Base-by-base conservation (phyloP, 1,284 basidiomycete species). In the Leccinum griseonigrum region DNA sequence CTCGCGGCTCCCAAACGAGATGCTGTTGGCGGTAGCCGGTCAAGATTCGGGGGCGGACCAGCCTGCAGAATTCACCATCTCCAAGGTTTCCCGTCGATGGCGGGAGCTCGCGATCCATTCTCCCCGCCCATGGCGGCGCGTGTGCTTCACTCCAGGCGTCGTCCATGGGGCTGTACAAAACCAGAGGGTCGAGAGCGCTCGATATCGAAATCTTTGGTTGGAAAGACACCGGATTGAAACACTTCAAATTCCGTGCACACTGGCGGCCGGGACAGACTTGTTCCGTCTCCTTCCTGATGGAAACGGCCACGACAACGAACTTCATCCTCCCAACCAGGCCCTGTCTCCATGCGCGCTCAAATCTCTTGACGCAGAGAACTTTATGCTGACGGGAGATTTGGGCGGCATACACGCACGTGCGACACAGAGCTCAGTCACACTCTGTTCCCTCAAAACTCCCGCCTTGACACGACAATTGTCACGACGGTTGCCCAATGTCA, bases 71-170 rank as follows among this genome's bases (percentile, higher is more conserved):
- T 72, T 61, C 5, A 60, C 57, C 38, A 63, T 75, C 22, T 71
- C 71, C 56, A 65, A 68, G 28, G 74, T 75, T 3, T 73, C 73
- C 18, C 74, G 65, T 38, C 67, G 71, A 40, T 72, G 71, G 71
- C 65, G 73, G 56, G 62, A 69, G 40, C 63, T 72, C 22, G 68
- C 64, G 18, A 60, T 74, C 22, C 63, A 74, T 54, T 70, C 69
- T 28, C 65, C 74, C 8, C 65, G 70, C 18, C 54, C 75, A 43
- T 72, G 71, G 71, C 66, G 64, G 28, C 64, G 64, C 43, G 65
- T 75, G 40, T 68, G 59, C 58, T 54, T 74, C 50, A 60, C 60
- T 3, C 72, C 70, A 7, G 59, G 66, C 10, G 59, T 73, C 26
- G 56, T 68, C 66, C 2, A 53, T 75, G 48, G 69, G 73, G 48